Percentiles rank a stretch among this genome's conserved stretches.
Evolutionary conservation across 208 protist species (phyloP).

Genomic region (Pavlovales sp.): DNA sequence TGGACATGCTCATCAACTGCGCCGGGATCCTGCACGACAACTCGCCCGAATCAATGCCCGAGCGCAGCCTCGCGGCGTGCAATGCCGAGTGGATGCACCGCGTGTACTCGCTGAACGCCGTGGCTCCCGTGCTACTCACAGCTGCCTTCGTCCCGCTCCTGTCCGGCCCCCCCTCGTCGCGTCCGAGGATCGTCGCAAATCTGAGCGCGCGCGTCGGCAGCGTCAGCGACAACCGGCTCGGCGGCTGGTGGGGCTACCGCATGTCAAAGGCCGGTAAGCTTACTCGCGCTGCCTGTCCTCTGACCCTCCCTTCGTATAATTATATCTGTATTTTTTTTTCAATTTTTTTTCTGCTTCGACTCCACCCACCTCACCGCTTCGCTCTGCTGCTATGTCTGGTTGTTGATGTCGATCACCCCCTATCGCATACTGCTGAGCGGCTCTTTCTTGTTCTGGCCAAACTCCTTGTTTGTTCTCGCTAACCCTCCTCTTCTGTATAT

Average conservation of each 20-base stretch:
- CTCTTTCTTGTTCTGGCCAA: no score
- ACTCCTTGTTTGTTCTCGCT: no score
- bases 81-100: neutral
- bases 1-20: constrained; percentile 2
- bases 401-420: no score
- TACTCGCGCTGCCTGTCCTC: no score
- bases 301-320: no score
- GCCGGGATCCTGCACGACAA: neutral
- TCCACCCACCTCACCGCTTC: no score
- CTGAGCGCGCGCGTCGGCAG: neutral
- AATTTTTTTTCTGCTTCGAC: no score
- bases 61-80: neutral
- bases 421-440: no score
- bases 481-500: no score
- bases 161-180: neutral
- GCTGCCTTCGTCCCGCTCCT: neutral
- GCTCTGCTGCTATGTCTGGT: no score
- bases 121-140: neutral
- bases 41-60: neutral
- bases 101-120: neutral
- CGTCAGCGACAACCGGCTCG: constrained; percentile 5
- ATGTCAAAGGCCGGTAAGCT: constrained; percentile 10
- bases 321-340: no score
- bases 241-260: constrained; percentile 25
- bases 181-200: neutral